phyloP scores from a whole-genome alignment of 2,329 filamentous ascomycete species.

The Zalaria obscura region DNA sequence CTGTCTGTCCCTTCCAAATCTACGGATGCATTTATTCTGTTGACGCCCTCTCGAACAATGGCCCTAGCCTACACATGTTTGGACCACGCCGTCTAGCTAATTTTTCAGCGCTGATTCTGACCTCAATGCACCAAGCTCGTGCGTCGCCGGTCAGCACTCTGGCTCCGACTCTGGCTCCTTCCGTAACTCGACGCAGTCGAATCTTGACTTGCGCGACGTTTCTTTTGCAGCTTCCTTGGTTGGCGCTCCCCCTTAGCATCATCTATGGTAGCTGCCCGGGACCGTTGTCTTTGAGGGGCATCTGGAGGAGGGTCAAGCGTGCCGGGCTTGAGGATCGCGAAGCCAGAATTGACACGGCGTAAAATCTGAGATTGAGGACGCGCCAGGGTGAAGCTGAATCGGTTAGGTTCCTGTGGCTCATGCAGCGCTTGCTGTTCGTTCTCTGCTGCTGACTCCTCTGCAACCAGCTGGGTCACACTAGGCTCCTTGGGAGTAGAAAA shows the following conservation, averaged over 20 bases:
- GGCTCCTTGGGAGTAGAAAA: too few species aligned
- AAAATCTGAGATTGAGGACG: slow-evolving; percentile 2
- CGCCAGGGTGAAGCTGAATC: not conserved
- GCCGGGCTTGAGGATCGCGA: slow-evolving; percentile 20
- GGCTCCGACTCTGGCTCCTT: not conserved
- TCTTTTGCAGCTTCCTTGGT: slow-evolving; percentile 17
- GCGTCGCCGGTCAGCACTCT: not conserved
- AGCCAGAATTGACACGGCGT: slow-evolving; percentile 13
- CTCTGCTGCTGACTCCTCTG: too few species aligned
- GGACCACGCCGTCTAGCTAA: slow-evolving; percentile 1
- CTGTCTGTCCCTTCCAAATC: not conserved
- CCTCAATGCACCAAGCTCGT: not conserved
- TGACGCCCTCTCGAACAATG: slow-evolving; percentile 1
- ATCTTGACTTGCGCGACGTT: slow-evolving; percentile 12
- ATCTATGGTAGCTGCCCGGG: not conserved
- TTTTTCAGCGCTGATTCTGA: slow-evolving; percentile 1
- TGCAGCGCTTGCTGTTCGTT: too few species aligned
- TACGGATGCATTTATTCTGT: not conserved
- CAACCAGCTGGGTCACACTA: too few species aligned
- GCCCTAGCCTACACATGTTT: slow-evolving; percentile 3
- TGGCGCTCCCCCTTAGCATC: not conserved
- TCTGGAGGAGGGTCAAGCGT: slow-evolving; percentile 11
- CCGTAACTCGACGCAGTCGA: slow-evolving; percentile 2
- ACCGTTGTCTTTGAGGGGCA: slow-evolving; percentile 1
- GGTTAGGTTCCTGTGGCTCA: too few species aligned